Percentiles rank a stretch among this genome's conserved stretches.
Conservation (phyloP, 768 basidiomycete species). For the Naganishia kalamii region DNA sequence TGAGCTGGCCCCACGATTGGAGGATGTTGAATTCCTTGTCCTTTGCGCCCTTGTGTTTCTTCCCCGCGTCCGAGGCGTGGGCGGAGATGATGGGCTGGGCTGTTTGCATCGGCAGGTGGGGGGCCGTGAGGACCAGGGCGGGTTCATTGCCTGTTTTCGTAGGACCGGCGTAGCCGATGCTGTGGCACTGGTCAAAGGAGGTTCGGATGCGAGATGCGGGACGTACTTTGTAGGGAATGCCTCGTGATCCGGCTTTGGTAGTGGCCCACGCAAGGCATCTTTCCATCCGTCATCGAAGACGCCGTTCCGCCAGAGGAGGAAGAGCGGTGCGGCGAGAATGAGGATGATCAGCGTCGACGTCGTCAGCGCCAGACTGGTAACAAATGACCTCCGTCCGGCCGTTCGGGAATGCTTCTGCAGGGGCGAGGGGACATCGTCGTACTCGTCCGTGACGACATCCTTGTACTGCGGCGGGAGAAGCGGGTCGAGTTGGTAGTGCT, state of each 20-base stretch:
- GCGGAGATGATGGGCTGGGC: conserved; percentile 31
- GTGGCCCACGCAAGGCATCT: neutral
- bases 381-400: neutral
- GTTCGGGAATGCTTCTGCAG: neutral
- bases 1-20: conserved; percentile 44
- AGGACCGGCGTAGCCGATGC: conserved; percentile 44
- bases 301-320: conserved; percentile 3
- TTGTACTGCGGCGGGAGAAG: conserved; percentile 11
- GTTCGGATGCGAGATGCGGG: no score
- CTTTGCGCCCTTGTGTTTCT: conserved; percentile 3
- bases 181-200: conserved; percentile 17
- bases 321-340: conserved; percentile 14
- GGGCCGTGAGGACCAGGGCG: conserved; percentile 36
- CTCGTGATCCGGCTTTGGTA: conserved; percentile 23
- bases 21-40: conserved; percentile 35
- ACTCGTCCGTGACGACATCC: neutral
- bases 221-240: conserved; percentile 44
- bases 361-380: neutral
- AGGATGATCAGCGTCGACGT: neutral
- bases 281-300: conserved; percentile 11
- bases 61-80: conserved; percentile 12
- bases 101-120: conserved; percentile 34
- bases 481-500: neutral
- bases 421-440: neutral
- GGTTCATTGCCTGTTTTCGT: conserved; percentile 43